These are phyloP conservation scores for Hypoxylon sp. DNA, from an alignment of 2,329 filamentous ascomycete species.

Conservation along the genomic window DNA sequence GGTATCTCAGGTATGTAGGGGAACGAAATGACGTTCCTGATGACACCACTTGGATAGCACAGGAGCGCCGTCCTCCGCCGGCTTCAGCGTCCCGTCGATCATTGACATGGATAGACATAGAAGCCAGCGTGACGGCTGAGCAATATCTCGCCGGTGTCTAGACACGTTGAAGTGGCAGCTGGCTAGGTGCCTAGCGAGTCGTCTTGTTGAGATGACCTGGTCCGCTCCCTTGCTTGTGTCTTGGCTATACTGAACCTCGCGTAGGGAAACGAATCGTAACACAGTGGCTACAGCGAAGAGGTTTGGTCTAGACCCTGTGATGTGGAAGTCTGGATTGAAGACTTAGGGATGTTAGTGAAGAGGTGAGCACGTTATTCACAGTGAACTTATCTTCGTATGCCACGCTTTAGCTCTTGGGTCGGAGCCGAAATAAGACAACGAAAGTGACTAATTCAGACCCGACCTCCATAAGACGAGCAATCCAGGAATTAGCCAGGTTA, in stretches of 20 bases:
- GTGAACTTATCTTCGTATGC: conserved; percentile 3
- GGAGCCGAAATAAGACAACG: neutral
- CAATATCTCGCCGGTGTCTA: neutral
- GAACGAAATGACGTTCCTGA: neutral
- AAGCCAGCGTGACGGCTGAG: neutral
- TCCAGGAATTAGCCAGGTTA: neutral
- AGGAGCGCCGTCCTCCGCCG: neutral
- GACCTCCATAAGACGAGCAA: neutral
- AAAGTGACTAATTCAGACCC: neutral
- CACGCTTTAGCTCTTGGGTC: neutral
- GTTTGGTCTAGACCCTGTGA: neutral
- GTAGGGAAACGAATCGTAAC: neutral
- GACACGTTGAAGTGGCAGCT: neutral
- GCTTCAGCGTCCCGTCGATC: neutral
- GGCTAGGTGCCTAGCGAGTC: neutral
- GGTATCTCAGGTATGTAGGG: neutral
- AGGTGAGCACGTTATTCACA: neutral
- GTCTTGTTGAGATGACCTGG: neutral
- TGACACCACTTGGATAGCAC: neutral
- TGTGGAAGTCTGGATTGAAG: neutral
- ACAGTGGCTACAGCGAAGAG: neutral
- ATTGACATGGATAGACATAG: neutral
- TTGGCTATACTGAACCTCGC: neutral
- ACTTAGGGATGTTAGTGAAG: neutral
- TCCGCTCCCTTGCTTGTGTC: neutral